Percentiles rank a stretch among this genome's conserved stretches.
Evolutionary conservation across 768 basidiomycete species (phyloP).

Genomic region (Tephrocybe rancida): DNA sequence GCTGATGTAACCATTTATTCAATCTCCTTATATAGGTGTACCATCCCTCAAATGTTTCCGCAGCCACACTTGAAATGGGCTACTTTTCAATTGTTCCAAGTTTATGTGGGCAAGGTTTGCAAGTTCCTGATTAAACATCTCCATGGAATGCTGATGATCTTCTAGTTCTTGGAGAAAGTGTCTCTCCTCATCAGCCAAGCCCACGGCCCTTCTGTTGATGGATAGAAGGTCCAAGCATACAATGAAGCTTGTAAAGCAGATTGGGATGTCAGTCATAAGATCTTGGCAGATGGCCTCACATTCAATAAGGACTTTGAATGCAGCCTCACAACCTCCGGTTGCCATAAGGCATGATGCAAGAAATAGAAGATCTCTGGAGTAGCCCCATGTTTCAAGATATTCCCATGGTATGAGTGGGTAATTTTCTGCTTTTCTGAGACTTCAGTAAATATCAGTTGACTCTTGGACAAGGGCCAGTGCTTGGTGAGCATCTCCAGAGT

Average conservation of each 20-base stretch:
- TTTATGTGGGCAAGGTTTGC: background rate
- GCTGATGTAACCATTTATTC: too few species aligned
- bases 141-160: constrained; percentile 4
- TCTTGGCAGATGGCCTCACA: constrained; percentile 1
- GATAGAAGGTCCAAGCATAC: constrained; percentile 7
- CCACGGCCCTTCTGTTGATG: constrained; percentile 2
- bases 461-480: constrained; percentile 9
- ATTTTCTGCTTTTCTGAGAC: background rate
- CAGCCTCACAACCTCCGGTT: background rate
- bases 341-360: constrained; percentile 7
- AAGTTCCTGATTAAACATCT: constrained; percentile 12
- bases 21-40: too few species aligned
- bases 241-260: background rate
- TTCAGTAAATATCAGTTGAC: constrained; percentile 7
- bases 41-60: too few species aligned
- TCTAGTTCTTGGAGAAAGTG: background rate
- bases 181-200: background rate
- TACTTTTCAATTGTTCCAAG: constrained; percentile 8
- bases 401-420: constrained; percentile 8
- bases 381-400: constrained; percentile 9
- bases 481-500: constrained; percentile 1
- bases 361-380: background rate
- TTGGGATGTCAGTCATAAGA: background rate
- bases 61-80: constrained; percentile 6
- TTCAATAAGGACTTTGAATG: constrained; percentile 5